Percentiles rank a stretch among this genome's conserved stretches.
Evolutionary conservation across 2,329 filamentous ascomycete species (phyloP).

Genomic region (Rhynchosporium secalis): DNA sequence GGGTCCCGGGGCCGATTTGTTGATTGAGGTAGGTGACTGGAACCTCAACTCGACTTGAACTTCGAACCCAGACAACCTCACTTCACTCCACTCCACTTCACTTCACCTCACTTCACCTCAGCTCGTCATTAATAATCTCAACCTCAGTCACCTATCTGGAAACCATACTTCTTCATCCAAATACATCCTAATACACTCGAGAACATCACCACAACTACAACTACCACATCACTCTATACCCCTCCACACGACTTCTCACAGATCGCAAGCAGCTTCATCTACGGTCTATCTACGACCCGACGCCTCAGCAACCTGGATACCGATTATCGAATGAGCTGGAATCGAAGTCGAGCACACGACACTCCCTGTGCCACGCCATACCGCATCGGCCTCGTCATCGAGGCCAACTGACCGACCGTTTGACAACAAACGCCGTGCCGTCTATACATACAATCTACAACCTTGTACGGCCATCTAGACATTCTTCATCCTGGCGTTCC

Average conservation of each 20-base stretch:
- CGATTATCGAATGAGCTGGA: conserved; percentile 19
- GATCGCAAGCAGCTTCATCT: background rate
- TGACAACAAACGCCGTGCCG: background rate
- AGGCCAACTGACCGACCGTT: background rate
- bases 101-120: background rate
- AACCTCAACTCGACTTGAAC: too few species aligned
- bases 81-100: background rate
- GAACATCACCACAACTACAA: conserved; percentile 3
- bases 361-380: conserved; percentile 21
- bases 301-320: conserved; percentile 3
- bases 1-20: too few species aligned
- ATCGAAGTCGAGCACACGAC: conserved; percentile 23
- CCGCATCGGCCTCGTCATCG: conserved; percentile 19
- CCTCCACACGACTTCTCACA: background rate
- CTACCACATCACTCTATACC: background rate
- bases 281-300: conserved; percentile 9
- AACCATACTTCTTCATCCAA: conserved; percentile 2
- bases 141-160: background rate
- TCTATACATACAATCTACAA: background rate
- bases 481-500: conserved; percentile 53
- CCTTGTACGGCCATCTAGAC: background rate
- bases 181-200: background rate
- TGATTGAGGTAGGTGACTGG: too few species aligned
- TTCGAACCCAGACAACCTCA: background rate
- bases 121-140: background rate